Evolutionary conservation across 2,329 filamentous ascomycete species (phyloP), one percentile per base, ranked within the genome.

Genomic region (Clarireedia paspali): DNA sequence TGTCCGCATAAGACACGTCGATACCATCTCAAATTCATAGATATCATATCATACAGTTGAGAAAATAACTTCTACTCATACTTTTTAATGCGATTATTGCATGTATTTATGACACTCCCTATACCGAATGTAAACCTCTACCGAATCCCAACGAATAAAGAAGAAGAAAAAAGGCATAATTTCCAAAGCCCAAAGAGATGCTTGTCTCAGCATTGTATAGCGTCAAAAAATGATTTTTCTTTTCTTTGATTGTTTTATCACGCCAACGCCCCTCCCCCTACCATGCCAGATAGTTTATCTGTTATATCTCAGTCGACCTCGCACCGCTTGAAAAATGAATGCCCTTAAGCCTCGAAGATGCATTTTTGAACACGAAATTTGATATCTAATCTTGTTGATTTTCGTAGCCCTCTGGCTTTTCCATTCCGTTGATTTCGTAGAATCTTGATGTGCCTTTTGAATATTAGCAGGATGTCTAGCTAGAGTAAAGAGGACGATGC

Each of bases 371-470:
- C 46, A 50, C 34, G 50, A 50, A 50, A 57, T 55, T 24, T 54
- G 23, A 53, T 51, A 4, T 56, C 68, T 77, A 80, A 63, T 78
- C 75, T 63, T 78, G 73, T 73, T 91, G 80, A 63, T 83, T 81
- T 70, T 95, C 85, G 74, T 88, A 96, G 60, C 92, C 94, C 64
- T 85, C 82, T 14, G 94, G 94, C 76, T 94, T 95, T 59, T 85
- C 74, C 71, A 92, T 74, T 55, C 84, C 81, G 72, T 91, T 95
- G 66, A 91, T 72, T 47, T 96, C 88, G 70, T 88, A 97, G 77
- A 81, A 99, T 65, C 87, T 83, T 36, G 88, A 82, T 52, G 92
- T 96, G 76, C 89, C 89, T 92, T 60, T 24, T 58, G 1, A 6
- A 55, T 50, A 50, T 67, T 59, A 64, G 62, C 51, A 51, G 39